These are phyloP conservation scores for Lichtheimia corymbifera DNA, from an alignment of 371 early-diverging fungal genomes.

Conservation along the genomic window DNA sequence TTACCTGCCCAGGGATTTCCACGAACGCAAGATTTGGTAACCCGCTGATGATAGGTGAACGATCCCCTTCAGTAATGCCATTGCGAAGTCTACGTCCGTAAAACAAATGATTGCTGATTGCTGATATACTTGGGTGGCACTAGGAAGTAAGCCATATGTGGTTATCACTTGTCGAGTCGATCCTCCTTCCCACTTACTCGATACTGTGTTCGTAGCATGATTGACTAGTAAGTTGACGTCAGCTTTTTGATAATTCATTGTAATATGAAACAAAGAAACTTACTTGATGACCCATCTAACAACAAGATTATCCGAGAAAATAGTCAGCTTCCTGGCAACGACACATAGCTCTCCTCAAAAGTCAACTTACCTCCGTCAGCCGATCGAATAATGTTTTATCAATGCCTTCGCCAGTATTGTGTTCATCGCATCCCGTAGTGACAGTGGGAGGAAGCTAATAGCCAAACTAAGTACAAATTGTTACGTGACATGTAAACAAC, in stretches of 20 bases:
- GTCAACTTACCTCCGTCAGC: conserved; percentile 53
- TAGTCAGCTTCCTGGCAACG: background rate
- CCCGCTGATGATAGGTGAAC: conserved; percentile 55
- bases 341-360: background rate
- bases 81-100: conserved; percentile 65
- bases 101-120: conserved; percentile 80
- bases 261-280: background rate
- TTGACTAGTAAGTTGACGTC: conserved; percentile 33
- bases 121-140: conserved; percentile 84
- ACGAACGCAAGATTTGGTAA: conserved; percentile 74
- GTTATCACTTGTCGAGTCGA: background rate
- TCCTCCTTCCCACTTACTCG: conserved; percentile 50
- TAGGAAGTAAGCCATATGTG: conserved; percentile 12
- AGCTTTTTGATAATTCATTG: no score
- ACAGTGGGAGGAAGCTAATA: conserved; percentile 84
- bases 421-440: conserved; percentile 43
- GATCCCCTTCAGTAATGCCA: conserved; percentile 51
- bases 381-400: conserved; percentile 90
- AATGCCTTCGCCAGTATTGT: conserved; percentile 60
- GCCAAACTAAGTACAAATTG: background rate
- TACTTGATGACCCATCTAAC: conserved; percentile 33
- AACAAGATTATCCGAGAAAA: background rate
- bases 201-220: conserved; percentile 84
- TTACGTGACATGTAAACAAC: background rate
- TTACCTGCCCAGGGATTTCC: conserved; percentile 54